phyloP scores from a whole-genome alignment of 441 rosid genomes.

The Populus hybrid region DNA sequence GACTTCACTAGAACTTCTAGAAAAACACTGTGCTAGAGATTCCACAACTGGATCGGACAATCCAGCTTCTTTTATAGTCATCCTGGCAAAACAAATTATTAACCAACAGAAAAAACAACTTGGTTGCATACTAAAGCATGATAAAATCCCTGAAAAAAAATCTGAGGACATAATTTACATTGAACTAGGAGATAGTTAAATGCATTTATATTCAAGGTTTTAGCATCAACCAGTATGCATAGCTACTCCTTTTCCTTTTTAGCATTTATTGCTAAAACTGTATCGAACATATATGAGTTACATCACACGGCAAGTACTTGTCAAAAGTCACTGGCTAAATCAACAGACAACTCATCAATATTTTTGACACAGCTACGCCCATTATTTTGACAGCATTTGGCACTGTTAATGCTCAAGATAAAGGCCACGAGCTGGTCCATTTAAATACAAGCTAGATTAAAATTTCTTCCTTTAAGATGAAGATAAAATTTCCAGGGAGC shows the following conservation, averaged over 20 bases:
- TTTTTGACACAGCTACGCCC: background rate
- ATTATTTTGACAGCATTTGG: background rate
- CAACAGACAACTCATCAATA: background rate
- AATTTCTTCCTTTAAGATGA: background rate
- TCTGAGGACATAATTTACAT: background rate
- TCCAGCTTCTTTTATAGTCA: conserved; percentile 71
- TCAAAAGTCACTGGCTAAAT: background rate
- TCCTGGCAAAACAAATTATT: conserved; percentile 47
- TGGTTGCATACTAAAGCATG: background rate
- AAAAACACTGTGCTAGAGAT: conserved; percentile 61
- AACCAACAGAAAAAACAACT: conserved; percentile 3
- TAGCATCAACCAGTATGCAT: background rate
- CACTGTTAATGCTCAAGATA: background rate
- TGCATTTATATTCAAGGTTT: background rate
- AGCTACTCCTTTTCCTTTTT: background rate
- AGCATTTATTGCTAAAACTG: background rate
- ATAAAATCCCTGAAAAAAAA: background rate
- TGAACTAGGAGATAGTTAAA: background rate
- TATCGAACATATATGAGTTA: background rate
- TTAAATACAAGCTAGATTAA: background rate
- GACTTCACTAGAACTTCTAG: conserved; percentile 66
- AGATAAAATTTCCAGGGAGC: background rate
- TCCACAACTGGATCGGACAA: conserved; percentile 65
- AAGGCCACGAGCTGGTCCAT: background rate
- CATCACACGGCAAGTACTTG: background rate